A percentile compares a stretch with the other conserved stretches of the same genome.
Conservation (phyloP, 345 rosid genomes). For the Populus deltoides region DNA sequence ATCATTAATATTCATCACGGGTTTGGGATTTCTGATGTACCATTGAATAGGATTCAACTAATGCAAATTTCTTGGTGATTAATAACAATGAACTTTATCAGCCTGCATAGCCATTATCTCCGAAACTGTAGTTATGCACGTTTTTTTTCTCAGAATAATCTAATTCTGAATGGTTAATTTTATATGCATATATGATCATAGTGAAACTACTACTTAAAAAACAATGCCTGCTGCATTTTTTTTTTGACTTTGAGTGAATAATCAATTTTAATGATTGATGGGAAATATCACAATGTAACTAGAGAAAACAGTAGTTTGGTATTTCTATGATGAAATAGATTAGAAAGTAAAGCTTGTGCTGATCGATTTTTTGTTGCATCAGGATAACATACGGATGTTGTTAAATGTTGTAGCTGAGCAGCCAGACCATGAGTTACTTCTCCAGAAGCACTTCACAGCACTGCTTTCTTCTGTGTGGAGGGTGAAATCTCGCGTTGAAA, state of each 20-base stretch:
- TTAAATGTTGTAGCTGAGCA: constrained; percentile 68
- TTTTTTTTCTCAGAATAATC: background rate
- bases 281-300: background rate
- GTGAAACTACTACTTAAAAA: background rate
- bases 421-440: constrained; percentile 82
- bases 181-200: background rate
- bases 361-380: constrained; percentile 32
- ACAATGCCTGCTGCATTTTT: background rate
- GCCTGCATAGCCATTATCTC: background rate
- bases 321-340: background rate
- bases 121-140: background rate
- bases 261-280: background rate
- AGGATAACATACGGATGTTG: constrained; percentile 78
- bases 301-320: background rate
- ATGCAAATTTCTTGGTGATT: background rate
- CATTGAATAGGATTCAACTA: background rate
- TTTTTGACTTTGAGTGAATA: background rate
- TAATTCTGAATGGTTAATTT: background rate
- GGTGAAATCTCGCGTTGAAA: constrained; percentile 32
- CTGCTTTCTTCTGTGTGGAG: constrained; percentile 84
- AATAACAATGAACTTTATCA: background rate
- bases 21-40: background rate
- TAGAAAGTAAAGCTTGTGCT: constrained; percentile 15
- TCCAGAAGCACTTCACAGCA: constrained; percentile 86
- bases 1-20: background rate